Evolutionary conservation across 192 early-diverging fungal species (phyloP).

Genomic region (Endogone sp.): DNA sequence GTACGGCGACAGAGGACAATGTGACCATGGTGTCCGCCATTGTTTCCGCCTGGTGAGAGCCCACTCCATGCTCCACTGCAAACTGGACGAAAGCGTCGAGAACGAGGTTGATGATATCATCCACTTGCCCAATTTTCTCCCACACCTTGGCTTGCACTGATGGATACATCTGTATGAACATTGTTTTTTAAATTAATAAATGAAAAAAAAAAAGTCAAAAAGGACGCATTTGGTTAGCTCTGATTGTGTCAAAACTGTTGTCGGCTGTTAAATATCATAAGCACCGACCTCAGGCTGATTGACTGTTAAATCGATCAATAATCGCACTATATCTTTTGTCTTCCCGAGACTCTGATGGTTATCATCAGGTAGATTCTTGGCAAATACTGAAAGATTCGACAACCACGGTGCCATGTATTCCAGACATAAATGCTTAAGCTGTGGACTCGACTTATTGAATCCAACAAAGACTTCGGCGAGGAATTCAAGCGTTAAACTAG

Average conservation of each 20-base stretch:
- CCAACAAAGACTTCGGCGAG: conserved; percentile 81
- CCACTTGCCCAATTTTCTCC: conserved; percentile 72
- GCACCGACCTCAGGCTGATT: conserved; percentile 33
- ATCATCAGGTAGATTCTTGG: conserved; percentile 33
- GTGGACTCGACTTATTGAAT: conserved; percentile 69
- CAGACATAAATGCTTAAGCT: conserved; percentile 74
- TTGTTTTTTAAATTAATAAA: too few relatives aligned
- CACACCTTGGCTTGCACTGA: conserved; percentile 85
- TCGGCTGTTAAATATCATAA: too few relatives aligned
- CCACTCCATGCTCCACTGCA: conserved; percentile 75
- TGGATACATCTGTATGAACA: conserved; percentile 69
- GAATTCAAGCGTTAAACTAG: conserved; percentile 85
- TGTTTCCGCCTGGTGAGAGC: conserved; percentile 75
- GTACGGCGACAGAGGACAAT: conserved; percentile 70
- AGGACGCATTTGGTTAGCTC: background rate
- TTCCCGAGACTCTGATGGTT: conserved; percentile 49
- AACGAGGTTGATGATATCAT: conserved; percentile 76
- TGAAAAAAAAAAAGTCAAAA: conserved; percentile 19
- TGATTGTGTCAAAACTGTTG: background rate
- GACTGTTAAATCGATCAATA: conserved; percentile 79
- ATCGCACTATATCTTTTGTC: conserved; percentile 72
- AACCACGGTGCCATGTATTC: conserved; percentile 93
- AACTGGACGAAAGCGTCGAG: conserved; percentile 78
- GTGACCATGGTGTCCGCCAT: conserved; percentile 86
- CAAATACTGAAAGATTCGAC: conserved; percentile 66